Evolutionary conservation across 106 monocot species (phyloP).

Genomic region (Dioscorea zingiberensis): DNA sequence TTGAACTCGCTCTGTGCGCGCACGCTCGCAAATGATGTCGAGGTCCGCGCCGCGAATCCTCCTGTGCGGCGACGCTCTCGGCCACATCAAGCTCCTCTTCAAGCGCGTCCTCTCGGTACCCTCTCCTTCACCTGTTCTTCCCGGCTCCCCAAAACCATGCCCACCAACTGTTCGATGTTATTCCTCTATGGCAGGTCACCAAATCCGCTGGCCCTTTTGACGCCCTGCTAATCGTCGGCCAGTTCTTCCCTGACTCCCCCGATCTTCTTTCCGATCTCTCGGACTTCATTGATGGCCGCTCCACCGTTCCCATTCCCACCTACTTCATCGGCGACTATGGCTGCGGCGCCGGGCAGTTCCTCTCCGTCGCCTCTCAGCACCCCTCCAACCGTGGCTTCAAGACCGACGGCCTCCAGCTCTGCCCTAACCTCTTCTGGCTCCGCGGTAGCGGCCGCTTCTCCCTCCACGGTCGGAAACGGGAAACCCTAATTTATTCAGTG

Average conservation of each 20-base stretch:
- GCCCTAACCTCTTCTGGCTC: constrained; percentile 77
- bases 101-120: constrained; percentile 75
- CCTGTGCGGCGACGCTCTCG: constrained; percentile 75
- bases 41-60: constrained; percentile 51
- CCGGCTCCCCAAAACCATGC: neutral
- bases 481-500: neutral
- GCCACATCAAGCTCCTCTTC: constrained; percentile 76
- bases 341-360: constrained; percentile 27
- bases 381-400: constrained; percentile 52
- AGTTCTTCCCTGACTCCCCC: constrained; percentile 71
- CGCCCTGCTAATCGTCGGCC: constrained; percentile 84
- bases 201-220: constrained; percentile 90
- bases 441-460: constrained; percentile 79
- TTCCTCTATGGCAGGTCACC: constrained; percentile 49
- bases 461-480: constrained; percentile 36
- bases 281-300: constrained; percentile 53
- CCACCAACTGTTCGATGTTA: neutral
- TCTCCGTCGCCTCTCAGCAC: constrained; percentile 16
- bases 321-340: constrained; percentile 95
- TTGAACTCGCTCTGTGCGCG: too few species aligned
- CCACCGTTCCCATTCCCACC: constrained; percentile 64
- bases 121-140: neutral
- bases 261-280: constrained; percentile 43
- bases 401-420: constrained; percentile 63
- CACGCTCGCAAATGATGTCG: too few species aligned